Base-by-base conservation (phyloP, 805 yeast species). In the Myxozyma melibiosi region DNA sequence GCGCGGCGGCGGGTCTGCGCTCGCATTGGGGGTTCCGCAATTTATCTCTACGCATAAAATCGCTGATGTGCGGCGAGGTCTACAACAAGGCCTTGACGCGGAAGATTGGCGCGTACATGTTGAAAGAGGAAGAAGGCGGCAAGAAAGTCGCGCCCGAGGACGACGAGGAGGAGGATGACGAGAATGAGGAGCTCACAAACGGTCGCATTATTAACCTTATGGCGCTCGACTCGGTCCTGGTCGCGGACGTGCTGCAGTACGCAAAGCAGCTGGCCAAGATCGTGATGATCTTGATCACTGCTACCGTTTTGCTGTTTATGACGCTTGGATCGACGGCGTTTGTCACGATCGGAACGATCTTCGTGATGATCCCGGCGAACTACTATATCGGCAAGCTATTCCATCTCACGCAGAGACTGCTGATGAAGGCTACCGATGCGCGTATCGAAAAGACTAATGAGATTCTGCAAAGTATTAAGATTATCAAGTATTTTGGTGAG, bases 371-470 rank as follows among this genome's bases (percentile, higher is more conserved):
- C 64, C 97, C 98, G 2, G 61, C 88, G 41, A 89, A 86, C 73
- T 88, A 85, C 74, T 77, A 77, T 63, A 66, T 89, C 47, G 84
- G 95, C 33, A 73, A 71, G 44, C 74, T 76, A 66, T 72, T 88
- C 41, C 91, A 90, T 57, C 68, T 71, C 7, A 76, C 80, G 50
- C 96, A 91, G 72, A 83, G 85, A 70, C 74, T 76, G 51, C 81
- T 86, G 78, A 80, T 94, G 74, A 81, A 78, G 9, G 78, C 86
- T 24, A 90, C 97, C 14, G 99, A 92, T 72, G 82, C 83, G 71
- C 84, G 98, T 73, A 87, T 92, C 58, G 96, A 90, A 69, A 89
- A 87, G 71, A 80, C 92, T 66, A 94, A 91, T 71, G 99, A 92
- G 74, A 82, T 96, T 4, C 83, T 92, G 67, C 95, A 88, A 73